Evolutionary conservation across 2,329 filamentous ascomycete species (phyloP), one percentile per base, ranked within the genome.

Genomic region (Phyllachora maydis): DNA sequence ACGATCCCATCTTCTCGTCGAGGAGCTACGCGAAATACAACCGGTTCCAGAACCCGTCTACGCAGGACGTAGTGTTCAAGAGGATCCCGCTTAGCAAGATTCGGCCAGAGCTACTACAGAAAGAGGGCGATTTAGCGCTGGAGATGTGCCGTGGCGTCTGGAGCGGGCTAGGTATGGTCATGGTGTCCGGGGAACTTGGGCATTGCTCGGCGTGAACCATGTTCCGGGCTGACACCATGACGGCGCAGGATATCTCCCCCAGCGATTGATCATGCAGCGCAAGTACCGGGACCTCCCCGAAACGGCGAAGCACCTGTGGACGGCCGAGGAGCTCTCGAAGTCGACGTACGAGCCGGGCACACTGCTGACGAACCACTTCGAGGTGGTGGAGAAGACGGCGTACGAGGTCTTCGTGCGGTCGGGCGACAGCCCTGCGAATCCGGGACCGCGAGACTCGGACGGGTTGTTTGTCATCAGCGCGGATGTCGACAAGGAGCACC

Each of bases 71-170:
- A 8, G 70, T 63, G 35, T 49, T 75, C 32, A 63, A 65, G 32
- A 56, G 54, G 17, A 55, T 79, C 1, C 65, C 71, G 0, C 39
- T 81, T 23, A 50, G 49, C 22, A 64, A 68, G 37, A 65, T 81
- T 30, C 59, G 63, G 15, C 69, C 72, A 1, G 62, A 71, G 31
- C 49, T 79, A 25, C 46, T 77, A 9, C 52, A 72, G 37, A 57
- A 63, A 32, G 65, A 65, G 32, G 47, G 49, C 14, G 54, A 52
- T 2, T 49, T 77, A 23, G 59, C 62, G 2, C 54, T 73, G 34
- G 65, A 64, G 32, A 75, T 76, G 39, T 74, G 67, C 39, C 64
- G 65, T 8, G 69, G 69, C 21, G 47, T 75, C 23, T 79, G 65
- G 71, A 59, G 61, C 31, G 68, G 66, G 26, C 55, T 56, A 40